Evolutionary conservation across 2,329 filamentous ascomycete species (phyloP).

Genomic region (Penicillium vulpinum): DNA sequence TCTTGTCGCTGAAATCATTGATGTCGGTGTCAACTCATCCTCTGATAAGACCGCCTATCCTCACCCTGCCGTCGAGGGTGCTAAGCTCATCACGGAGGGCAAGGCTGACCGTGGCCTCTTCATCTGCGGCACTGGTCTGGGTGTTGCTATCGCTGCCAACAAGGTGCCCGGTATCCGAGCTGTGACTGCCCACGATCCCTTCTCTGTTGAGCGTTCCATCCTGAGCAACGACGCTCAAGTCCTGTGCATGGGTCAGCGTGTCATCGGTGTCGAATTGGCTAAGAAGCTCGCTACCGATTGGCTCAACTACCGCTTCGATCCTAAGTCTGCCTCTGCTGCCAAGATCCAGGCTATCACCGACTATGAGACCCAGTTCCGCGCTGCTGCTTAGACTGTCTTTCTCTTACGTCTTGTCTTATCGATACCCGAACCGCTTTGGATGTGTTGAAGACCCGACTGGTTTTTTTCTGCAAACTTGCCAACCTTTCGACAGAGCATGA

Average conservation of each 20-base stretch:
- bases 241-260: conserved; percentile 80
- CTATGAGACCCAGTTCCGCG: conserved; percentile 42
- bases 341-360: conserved; percentile 55
- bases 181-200: conserved; percentile 87
- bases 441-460: neutral
- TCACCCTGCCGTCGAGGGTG: conserved; percentile 72
- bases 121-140: conserved; percentile 83
- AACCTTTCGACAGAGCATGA: neutral
- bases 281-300: conserved; percentile 76
- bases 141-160: conserved; percentile 86
- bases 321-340: conserved; percentile 61
- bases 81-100: conserved; percentile 52
- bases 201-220: conserved; percentile 76
- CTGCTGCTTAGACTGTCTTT: conserved; percentile 15
- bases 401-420: neutral
- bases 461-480: neutral
- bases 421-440: neutral
- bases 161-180: conserved; percentile 81
- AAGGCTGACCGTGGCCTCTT: conserved; percentile 70
- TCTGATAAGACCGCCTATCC: conserved; percentile 80
- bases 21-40: conserved; percentile 68
- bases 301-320: conserved; percentile 80
- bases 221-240: conserved; percentile 86
- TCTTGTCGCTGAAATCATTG: conserved; percentile 66
- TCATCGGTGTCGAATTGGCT: conserved; percentile 78